Evolutionary conservation across 2,329 filamentous ascomycete species (phyloP).

Genomic region (Penicillium concentricum): DNA sequence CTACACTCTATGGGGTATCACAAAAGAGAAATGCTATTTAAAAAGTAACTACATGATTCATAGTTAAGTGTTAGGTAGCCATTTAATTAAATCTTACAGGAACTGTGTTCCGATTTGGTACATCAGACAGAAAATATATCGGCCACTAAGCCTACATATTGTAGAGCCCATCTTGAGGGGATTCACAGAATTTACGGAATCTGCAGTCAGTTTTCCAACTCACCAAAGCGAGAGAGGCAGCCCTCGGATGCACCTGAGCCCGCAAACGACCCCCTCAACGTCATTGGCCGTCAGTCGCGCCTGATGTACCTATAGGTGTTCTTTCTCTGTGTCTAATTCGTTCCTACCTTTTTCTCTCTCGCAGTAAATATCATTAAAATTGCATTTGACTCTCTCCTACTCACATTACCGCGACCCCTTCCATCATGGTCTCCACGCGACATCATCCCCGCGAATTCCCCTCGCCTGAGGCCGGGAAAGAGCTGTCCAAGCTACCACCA

Average conservation of each 20-base stretch:
- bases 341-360: neutral
- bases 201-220: neutral
- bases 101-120: neutral
- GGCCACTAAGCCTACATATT: neutral
- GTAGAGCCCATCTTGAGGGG: neutral
- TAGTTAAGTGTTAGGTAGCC: neutral
- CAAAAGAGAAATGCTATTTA: no score
- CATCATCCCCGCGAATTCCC: constrained; percentile 54
- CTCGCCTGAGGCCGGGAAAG: constrained; percentile 28
- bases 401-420: neutral
- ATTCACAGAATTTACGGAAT: neutral
- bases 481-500: constrained; percentile 27
- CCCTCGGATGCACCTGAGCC: neutral
- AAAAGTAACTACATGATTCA: no score
- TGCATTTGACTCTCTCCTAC: neutral
- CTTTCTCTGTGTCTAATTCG: neutral
- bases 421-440: constrained; percentile 54
- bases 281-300: constrained; percentile 10
- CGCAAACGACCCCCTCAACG: constrained; percentile 4
- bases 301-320: neutral
- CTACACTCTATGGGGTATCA: no score
- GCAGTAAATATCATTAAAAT: neutral
- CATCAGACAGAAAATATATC: no score
- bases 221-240: neutral
- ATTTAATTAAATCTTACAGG: neutral